Conservation (phyloP, 2,329 filamentous ascomycete species). For the Ceratocystis variospora region DNA sequence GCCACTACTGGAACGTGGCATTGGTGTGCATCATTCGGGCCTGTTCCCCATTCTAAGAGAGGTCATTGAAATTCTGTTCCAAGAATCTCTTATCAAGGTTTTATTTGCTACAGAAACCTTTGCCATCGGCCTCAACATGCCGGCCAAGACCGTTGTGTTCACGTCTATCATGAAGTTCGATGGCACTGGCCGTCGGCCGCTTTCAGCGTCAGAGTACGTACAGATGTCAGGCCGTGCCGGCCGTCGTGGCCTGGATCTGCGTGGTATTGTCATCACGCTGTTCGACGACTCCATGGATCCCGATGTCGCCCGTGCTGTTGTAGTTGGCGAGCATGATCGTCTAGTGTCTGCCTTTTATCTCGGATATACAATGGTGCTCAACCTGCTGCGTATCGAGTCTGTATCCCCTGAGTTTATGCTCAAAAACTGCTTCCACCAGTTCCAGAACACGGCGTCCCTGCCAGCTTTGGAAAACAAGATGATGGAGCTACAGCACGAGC, state of each 20-base stretch:
- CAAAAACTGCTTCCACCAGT: conserved; percentile 96
- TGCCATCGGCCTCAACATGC: conserved; percentile 98
- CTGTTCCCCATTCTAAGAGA: conserved; percentile 93
- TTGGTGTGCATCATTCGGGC: conserved; percentile 94
- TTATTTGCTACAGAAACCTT: conserved; percentile 97
- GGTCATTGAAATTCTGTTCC: conserved; percentile 97
- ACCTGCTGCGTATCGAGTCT: conserved; percentile 93
- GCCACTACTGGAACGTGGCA: conserved; percentile 76
- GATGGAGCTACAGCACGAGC: conserved; percentile 60
- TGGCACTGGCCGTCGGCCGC: conserved; percentile 62
- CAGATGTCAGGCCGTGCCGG: conserved; percentile 98
- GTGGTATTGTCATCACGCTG: conserved; percentile 99
- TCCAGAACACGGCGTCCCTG: conserved; percentile 86
- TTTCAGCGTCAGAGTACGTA: conserved; percentile 91
- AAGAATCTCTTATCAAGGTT: conserved; percentile 95
- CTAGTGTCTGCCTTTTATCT: conserved; percentile 96
- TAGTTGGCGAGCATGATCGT: conserved; percentile 90
- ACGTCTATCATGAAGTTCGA: conserved; percentile 94
- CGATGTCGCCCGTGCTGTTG: conserved; percentile 82
- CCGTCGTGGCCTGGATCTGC: conserved; percentile 90
- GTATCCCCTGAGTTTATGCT: conserved; percentile 98
- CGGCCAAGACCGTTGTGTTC: conserved; percentile 98
- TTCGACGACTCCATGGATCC: conserved; percentile 94
- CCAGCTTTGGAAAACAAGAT: conserved; percentile 72
- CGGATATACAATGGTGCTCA: conserved; percentile 98